Conservation (phyloP, 2,329 filamentous ascomycete species). For the Fusarium fracticaudum region DNA sequence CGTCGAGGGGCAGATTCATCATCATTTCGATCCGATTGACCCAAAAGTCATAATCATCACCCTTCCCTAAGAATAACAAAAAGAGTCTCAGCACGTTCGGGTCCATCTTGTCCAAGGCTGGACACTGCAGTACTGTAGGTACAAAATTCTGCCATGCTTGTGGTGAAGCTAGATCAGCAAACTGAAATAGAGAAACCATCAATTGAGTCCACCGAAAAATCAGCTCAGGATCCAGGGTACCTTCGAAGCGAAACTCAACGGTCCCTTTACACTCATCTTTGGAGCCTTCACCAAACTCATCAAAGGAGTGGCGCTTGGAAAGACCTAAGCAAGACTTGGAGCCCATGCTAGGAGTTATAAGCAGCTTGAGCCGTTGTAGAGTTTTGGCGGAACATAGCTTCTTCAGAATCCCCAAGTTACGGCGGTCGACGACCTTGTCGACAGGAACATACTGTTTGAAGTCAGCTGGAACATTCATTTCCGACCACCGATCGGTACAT, state of each 20-base stretch:
- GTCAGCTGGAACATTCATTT: neutral
- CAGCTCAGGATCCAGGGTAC: slow-evolving; percentile 29
- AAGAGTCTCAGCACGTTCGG: slow-evolving; percentile 4
- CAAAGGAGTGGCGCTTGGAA: neutral
- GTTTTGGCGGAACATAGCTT: slow-evolving; percentile 9
- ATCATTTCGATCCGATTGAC: neutral
- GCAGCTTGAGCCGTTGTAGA: neutral
- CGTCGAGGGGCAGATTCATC: neutral
- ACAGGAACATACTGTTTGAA: slow-evolving; percentile 18
- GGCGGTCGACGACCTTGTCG: neutral
- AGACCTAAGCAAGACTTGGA: slow-evolving; percentile 10
- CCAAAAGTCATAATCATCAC: slow-evolving; percentile 27
- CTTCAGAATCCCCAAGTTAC: slow-evolving; percentile 3
- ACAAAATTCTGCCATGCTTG: slow-evolving; percentile 14
- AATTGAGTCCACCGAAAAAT: slow-evolving; percentile 33
- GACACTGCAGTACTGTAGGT: neutral
- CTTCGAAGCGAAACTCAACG: slow-evolving; percentile 36
- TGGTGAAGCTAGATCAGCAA: slow-evolving; percentile 27
- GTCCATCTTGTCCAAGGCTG: neutral
- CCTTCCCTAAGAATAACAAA: slow-evolving; percentile 17
- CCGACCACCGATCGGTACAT: neutral
- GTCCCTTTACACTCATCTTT: neutral
- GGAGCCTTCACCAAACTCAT: neutral
- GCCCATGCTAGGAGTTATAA: neutral
- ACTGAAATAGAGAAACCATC: slow-evolving; percentile 31